phyloP scores from a whole-genome alignment of 1,284 basidiomycete species.

The Trichosporon sp. region DNA sequence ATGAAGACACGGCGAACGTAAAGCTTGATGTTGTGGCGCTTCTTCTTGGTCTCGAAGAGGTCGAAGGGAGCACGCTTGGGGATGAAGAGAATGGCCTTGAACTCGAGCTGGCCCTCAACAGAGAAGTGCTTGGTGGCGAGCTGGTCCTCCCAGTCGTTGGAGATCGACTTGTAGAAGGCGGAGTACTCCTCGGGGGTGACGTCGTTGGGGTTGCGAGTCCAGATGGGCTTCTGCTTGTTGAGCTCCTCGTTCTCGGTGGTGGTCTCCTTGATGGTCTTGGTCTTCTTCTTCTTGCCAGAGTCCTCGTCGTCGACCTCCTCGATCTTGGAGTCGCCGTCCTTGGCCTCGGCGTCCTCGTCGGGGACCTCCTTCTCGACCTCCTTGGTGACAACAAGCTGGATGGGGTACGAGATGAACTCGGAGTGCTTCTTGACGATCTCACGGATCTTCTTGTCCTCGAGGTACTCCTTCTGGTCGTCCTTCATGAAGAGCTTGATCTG shows the following conservation, averaged over 20 bases:
- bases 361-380: slow-evolving; percentile 99
- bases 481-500: slow-evolving; percentile 94
- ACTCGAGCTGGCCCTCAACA: slow-evolving; percentile 99
- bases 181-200: slow-evolving; percentile 91
- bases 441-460: slow-evolving; percentile 99
- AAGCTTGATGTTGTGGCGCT: slow-evolving; percentile 99
- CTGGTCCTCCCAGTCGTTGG: slow-evolving; percentile 99
- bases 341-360: slow-evolving; percentile 61
- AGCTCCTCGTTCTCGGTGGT: slow-evolving; percentile 92
- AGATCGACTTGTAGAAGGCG: slow-evolving; percentile 98
- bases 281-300: slow-evolving; percentile 79
- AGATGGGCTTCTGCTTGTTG: slow-evolving; percentile 99
- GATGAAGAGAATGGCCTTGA: slow-evolving; percentile 97
- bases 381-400: slow-evolving; percentile 97
- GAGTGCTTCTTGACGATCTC: slow-evolving; percentile 99
- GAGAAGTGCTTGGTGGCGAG: slow-evolving; percentile 99
- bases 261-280: slow-evolving; percentile 92
- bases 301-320: slow-evolving; percentile 71
- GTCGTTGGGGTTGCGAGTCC: slow-evolving; percentile 95
- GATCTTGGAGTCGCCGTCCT: slow-evolving; percentile 65
- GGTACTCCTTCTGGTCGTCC: slow-evolving; percentile 98
- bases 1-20: slow-evolving; percentile 99
- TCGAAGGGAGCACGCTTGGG: slow-evolving; percentile 98
- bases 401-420: slow-evolving; percentile 99
- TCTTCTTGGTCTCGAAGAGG: slow-evolving; percentile 99